Evolutionary conservation across 2,329 filamentous ascomycete genomes (phyloP), one percentile per base, ranked within the genome.

Genomic region (Hypoxylon sp.): DNA sequence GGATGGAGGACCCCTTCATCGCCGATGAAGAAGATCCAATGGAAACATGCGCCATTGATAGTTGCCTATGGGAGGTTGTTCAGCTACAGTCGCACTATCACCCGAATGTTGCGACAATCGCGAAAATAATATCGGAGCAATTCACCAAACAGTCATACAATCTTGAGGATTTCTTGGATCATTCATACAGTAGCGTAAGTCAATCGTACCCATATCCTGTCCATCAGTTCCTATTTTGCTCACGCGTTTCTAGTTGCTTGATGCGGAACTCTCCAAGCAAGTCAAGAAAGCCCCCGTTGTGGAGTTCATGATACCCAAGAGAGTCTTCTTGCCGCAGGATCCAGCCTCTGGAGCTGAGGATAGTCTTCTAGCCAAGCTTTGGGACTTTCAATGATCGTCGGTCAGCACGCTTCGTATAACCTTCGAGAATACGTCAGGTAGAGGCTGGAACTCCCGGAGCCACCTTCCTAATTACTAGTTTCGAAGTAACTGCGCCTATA

Each of bases 91-190:
- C 90, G 0, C 97, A 99, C 79, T 98, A 97, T 80, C 96, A 99
- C 77, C 96, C 97, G 13, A 99, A 98, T 74, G 93, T 99, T 23
- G 94, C 95, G 0, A 96, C 94, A 2, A 89, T 99, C 72, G 91
- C 94, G 48, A 96, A 94, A 80, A 97, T 99, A 70, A 89, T 99
- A 63, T 93, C 93, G 2, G 94, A 98, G 81, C 96, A 98, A 79
- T 99, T 98, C 79, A 99, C 96, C 2, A 99, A 99, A 82, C 90
- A 94, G 72, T 87, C 91, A 2, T 99, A 98, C 80, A 96, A 94
- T 74, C 82, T 98, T n/a, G 96, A 99, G 77, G 96, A 99, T 77
- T 99, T 99, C 80, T 82, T 98, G 51, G 96, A 99, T 77, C 94
- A 98, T 79, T 95, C 93, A 0, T 99, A 98, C 80, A 88, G 85